Evolutionary conservation across 345 rosid species (phyloP).

Genomic region (Mangifera indica): DNA sequence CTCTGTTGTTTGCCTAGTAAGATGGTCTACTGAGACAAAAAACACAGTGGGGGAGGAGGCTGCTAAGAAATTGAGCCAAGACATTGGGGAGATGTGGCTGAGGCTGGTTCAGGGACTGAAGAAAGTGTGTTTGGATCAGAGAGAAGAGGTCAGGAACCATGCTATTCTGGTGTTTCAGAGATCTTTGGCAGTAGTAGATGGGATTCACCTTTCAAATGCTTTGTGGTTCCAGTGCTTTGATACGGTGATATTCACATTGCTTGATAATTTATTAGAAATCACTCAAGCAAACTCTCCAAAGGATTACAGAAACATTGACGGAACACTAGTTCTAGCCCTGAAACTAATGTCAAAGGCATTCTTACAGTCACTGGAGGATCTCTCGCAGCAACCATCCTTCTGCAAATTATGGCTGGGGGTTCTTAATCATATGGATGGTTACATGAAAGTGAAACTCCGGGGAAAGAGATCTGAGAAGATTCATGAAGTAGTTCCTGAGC

Average conservation of each 20-base stretch:
- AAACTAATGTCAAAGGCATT: constrained; percentile 61
- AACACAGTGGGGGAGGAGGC: constrained; percentile 43
- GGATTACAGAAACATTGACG: constrained; percentile 55
- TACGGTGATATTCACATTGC: constrained; percentile 47
- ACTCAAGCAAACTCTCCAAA: constrained; percentile 43
- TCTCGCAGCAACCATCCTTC: constrained; percentile 57
- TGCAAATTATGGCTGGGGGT: constrained; percentile 71
- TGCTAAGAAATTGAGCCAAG: constrained; percentile 48
- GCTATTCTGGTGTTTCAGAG: constrained; percentile 52
- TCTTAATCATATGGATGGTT: constrained; percentile 55
- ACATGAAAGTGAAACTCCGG: constrained; percentile 54
- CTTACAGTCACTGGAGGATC: constrained; percentile 53
- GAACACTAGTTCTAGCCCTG: constrained; percentile 55
- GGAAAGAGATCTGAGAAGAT: constrained; percentile 59
- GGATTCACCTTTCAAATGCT: constrained; percentile 43
- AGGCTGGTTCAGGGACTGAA: constrained; percentile 59
- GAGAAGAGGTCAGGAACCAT: constrained; percentile 72
- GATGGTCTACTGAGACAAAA: constrained; percentile 65
- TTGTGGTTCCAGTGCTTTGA: constrained; percentile 73
- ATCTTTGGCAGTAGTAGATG: constrained; percentile 50
- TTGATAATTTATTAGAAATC: constrained; percentile 51
- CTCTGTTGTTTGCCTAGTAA: constrained; percentile 61
- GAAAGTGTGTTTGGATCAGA: constrained; percentile 57
- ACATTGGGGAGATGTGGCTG: constrained; percentile 79
- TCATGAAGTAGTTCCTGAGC: constrained; percentile 60